Evolutionary conservation across 2,329 filamentous ascomycete genomes (phyloP).

Genomic region (Cryphonectria japonica): DNA sequence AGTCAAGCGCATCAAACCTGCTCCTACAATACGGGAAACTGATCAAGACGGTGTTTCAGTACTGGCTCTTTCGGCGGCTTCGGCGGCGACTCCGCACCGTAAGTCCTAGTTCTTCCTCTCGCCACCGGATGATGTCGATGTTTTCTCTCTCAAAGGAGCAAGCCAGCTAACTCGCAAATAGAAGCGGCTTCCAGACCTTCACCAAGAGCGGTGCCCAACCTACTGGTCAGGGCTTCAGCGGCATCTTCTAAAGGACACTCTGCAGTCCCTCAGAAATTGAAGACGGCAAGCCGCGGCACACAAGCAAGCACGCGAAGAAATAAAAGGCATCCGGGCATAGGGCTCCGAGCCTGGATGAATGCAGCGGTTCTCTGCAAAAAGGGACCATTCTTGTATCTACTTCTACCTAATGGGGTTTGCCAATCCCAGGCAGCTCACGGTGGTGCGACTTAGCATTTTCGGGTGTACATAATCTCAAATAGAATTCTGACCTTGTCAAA

Average conservation of each 20-base stretch:
- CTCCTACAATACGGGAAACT: neutral
- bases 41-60: constrained; percentile 2
- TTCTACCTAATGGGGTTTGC: neutral
- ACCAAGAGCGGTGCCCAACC: constrained; percentile 9
- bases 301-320: neutral
- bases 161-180: neutral
- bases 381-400: constrained; percentile 12
- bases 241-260: neutral
- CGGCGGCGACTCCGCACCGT: constrained; percentile 3
- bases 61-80: constrained; percentile 14
- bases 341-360: neutral
- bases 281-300: neutral
- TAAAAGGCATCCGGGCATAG: neutral
- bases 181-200: constrained; percentile 20
- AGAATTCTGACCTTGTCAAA: constrained; percentile 6
- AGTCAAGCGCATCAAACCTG: neutral
- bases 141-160: neutral
- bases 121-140: neutral
- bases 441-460: neutral
- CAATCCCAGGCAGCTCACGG: neutral
- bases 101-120: neutral
- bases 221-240: constrained; percentile 3
- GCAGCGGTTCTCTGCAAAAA: neutral
- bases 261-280: neutral
- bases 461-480: neutral